phyloP scores from a whole-genome alignment of 495 filamentous ascomycete genomes.

The Pyrenopolyporus hunteri region DNA sequence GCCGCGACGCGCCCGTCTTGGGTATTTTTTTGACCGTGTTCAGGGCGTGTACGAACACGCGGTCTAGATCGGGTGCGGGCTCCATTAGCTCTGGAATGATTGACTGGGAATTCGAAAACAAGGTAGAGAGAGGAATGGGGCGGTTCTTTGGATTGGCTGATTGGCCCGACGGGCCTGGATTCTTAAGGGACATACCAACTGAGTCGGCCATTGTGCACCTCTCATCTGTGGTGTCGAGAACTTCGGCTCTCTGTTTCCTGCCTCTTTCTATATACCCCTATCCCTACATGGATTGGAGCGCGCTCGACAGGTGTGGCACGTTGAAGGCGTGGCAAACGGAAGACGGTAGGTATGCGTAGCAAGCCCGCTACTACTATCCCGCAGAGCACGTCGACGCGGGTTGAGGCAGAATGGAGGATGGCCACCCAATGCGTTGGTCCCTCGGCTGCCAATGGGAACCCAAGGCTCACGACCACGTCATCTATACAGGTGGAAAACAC shows the following conservation, averaged over 20 bases:
- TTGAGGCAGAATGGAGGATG: conserved; percentile 17
- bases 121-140: conserved; percentile 20
- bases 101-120: conserved; percentile 28
- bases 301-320: conserved; percentile 12
- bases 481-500: conserved; percentile 24
- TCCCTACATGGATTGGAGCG: conserved; percentile 7
- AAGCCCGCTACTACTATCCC: conserved; percentile 1
- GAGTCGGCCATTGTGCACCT: conserved; percentile 54
- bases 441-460: conserved; percentile 32
- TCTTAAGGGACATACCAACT: conserved; percentile 50
- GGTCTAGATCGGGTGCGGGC: conserved; percentile 62
- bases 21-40: conserved; percentile 98
- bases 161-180: conserved; percentile 15
- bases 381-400: conserved; percentile 18
- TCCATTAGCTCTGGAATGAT: conserved; percentile 28
- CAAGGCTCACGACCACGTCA: conserved; percentile 32
- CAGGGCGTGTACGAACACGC: conserved; percentile 97
- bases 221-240: conserved; percentile 25
- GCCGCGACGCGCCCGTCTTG: conserved; percentile 85
- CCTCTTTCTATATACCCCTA: conserved; percentile 26
- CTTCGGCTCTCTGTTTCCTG: neutral
- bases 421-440: conserved; percentile 32
- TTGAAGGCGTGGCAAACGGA: conserved; percentile 28
- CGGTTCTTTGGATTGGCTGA: conserved; percentile 12
- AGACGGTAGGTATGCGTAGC: conserved; percentile 19